Conservation (phyloP, 129 eudicot genomes). For the Deinandra increscens region DNA sequence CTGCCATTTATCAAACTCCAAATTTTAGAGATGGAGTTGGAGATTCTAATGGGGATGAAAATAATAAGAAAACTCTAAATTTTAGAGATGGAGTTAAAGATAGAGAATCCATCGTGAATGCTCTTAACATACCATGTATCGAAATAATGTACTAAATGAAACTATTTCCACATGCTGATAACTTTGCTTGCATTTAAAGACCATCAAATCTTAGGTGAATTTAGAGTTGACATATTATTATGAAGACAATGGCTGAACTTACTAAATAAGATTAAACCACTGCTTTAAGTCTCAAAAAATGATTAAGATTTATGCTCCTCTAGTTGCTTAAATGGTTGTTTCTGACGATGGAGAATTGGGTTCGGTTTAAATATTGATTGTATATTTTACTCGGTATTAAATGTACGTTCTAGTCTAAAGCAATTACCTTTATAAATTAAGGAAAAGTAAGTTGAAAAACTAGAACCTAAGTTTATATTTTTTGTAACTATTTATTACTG, state of each 20-base stretch:
- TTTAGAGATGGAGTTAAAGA: too few relatives aligned
- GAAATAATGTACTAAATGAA: not conserved
- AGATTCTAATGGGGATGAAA: too few relatives aligned
- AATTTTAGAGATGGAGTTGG: too few relatives aligned
- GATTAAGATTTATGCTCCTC: too few relatives aligned
- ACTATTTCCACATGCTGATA: slow-evolving; percentile 13
- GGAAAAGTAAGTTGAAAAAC: slow-evolving; percentile 9
- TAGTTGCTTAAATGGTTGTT: too few relatives aligned
- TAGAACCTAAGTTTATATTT: not conserved
- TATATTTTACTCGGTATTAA: not conserved
- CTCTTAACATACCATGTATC: slow-evolving; percentile 6
- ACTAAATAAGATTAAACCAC: not conserved
- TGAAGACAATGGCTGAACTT: not conserved
- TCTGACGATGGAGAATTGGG: too few relatives aligned
- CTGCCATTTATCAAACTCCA: too few relatives aligned
- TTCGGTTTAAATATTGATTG: not conserved
- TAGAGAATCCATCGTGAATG: too few relatives aligned
- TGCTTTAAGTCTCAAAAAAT: not conserved
- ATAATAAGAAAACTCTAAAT: too few relatives aligned
- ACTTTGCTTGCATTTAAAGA: not conserved
- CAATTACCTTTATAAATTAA: not conserved
- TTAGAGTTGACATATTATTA: not conserved
- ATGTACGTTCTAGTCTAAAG: slow-evolving; percentile 9
- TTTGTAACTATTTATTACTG: not conserved
- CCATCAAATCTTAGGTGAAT: not conserved